Evolutionary conservation across 2,329 filamentous ascomycete genomes (phyloP).

Genomic region (Fusarium papillatum): DNA sequence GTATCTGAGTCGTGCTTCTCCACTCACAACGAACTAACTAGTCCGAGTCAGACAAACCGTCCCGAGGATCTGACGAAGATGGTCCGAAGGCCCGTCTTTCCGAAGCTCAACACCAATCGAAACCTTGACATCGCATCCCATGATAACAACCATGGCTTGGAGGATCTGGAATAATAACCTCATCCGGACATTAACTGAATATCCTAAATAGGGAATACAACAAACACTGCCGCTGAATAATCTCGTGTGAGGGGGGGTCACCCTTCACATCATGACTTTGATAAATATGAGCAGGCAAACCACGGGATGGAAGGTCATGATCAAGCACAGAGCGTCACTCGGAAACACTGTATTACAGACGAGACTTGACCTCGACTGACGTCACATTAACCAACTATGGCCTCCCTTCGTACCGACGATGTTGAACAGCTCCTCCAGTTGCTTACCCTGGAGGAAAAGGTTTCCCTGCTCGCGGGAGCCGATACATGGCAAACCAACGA

Average conservation of each 20-base stretch:
- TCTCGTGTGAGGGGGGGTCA: background rate
- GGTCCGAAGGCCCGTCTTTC: background rate
- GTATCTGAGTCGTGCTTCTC: background rate
- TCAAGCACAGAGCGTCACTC: background rate
- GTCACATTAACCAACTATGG: background rate
- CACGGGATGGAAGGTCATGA: background rate
- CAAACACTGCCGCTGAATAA: background rate
- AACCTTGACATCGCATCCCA: background rate
- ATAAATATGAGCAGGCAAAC: background rate
- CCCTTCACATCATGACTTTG: background rate
- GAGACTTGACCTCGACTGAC: background rate
- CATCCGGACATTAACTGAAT: background rate
- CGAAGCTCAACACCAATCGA: background rate
- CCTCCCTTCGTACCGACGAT: background rate
- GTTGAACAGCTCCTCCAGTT: background rate
- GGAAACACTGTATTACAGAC: background rate
- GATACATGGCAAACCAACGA: constrained; percentile 25
- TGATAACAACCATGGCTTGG: background rate
- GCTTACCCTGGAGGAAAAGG: constrained; percentile 21
- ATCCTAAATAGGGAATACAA: background rate
- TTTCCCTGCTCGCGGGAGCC: constrained; percentile 12
- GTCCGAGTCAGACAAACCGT: background rate
- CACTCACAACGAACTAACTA: background rate
- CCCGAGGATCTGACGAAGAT: background rate
- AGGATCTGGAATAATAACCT: background rate